phyloP scores from a whole-genome alignment of 2,329 filamentous ascomycete species.

The Trichophyton mentagrophytes region DNA sequence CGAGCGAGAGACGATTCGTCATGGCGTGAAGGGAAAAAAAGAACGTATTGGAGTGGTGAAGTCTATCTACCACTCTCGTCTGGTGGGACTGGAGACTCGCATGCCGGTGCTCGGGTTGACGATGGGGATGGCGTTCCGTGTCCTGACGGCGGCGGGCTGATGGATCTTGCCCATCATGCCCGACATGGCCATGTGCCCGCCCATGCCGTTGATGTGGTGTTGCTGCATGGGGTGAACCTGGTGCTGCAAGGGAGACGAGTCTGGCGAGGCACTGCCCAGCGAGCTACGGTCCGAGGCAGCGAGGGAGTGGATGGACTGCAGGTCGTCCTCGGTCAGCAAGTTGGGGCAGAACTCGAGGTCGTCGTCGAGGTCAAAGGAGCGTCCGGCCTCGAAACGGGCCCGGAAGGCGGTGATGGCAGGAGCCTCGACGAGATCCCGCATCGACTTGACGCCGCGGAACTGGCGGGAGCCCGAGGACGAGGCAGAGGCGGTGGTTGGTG shows the following conservation, averaged over 20 bases:
- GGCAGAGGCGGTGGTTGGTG: background rate
- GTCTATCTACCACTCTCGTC: conserved; percentile 22
- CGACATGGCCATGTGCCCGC: conserved; percentile 39
- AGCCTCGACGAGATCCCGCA: conserved; percentile 76
- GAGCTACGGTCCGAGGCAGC: conserved; percentile 85
- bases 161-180: conserved; percentile 52
- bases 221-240: conserved; percentile 64
- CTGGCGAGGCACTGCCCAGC: conserved; percentile 84
- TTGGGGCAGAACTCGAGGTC: conserved; percentile 92
- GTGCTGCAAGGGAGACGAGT: conserved; percentile 80
- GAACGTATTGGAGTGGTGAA: background rate
- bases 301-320: conserved; percentile 74
- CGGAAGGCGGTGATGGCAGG: conserved; percentile 66
- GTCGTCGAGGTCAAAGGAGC: conserved; percentile 91
- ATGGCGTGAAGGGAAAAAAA: background rate
- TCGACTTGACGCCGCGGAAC: conserved; percentile 69
- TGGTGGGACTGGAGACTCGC: conserved; percentile 73
- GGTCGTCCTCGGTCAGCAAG: conserved; percentile 83
- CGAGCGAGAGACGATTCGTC: background rate
- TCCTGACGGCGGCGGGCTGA: conserved; percentile 77
- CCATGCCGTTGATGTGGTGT: conserved; percentile 45
- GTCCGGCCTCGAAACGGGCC: conserved; percentile 74
- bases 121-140: conserved; percentile 92
- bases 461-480: conserved; percentile 43
- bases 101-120: conserved; percentile 90